These are phyloP conservation scores for Penicillium carneum DNA, from an alignment of 2,329 filamentous ascomycete species.

Conservation along the genomic window DNA sequence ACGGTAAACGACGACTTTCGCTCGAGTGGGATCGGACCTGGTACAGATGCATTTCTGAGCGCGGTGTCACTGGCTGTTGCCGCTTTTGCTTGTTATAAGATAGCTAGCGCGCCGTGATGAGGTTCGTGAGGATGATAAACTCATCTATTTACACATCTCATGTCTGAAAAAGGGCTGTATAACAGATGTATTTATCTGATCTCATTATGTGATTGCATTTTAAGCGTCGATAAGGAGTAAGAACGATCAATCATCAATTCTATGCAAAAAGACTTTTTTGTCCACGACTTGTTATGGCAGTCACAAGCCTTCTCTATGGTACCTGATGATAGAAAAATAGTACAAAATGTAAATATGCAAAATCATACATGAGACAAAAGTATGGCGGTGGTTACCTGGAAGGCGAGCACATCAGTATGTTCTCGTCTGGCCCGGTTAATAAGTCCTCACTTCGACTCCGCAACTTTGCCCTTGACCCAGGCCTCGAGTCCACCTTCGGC, in stretches of 20 bases:
- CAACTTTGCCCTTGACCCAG: conserved; percentile 71
- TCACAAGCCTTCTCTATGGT: background rate
- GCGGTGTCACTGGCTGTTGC: background rate
- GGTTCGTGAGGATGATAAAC: background rate
- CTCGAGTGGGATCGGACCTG: background rate
- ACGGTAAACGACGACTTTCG: background rate
- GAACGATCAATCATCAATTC: too few relatives aligned
- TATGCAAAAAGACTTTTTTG: too few relatives aligned
- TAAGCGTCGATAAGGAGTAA: too few relatives aligned
- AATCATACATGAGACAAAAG: background rate
- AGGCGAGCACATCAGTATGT: background rate
- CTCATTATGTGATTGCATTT: too few relatives aligned
- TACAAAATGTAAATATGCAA: conserved; percentile 1
- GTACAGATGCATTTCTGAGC: background rate
- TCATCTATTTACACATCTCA: background rate
- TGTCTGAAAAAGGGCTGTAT: too few relatives aligned
- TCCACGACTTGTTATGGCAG: background rate
- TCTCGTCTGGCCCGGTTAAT: too few relatives aligned
- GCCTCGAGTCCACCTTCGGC: conserved; percentile 78
- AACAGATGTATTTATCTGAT: too few relatives aligned
- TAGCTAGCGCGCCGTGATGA: background rate
- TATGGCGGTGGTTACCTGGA: background rate
- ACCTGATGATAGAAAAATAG: conserved; percentile 1
- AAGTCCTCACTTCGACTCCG: conserved; percentile 15
- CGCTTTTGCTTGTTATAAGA: background rate